phyloP scores from a whole-genome alignment of 345 rosid species.

The Populus tremula region DNA sequence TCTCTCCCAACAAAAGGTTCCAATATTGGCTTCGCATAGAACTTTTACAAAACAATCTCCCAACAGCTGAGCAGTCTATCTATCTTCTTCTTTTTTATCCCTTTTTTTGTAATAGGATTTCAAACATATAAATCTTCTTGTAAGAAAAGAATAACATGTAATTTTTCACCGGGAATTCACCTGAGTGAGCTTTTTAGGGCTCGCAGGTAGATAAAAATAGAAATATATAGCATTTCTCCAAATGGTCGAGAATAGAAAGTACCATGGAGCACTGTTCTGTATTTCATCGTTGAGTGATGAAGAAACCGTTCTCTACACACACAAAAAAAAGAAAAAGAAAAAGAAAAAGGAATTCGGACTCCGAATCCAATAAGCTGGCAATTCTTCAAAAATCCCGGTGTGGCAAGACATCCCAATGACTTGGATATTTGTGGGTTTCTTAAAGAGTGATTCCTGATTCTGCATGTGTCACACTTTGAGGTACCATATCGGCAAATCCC shows the following conservation, averaged over 20 bases:
- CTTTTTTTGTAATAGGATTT: too few relatives aligned
- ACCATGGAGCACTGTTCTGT: not conserved
- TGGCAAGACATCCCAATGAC: not conserved
- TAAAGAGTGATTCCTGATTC: not conserved
- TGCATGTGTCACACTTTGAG: not conserved
- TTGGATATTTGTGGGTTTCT: not conserved
- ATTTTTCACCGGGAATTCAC: too few relatives aligned
- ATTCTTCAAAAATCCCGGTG: not conserved
- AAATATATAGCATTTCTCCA: not conserved
- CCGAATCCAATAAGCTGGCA: not conserved
- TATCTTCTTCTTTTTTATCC: not conserved
- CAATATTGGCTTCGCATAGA: not conserved
- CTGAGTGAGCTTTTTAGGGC: not conserved
- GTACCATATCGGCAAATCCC: not conserved
- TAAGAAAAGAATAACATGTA: too few relatives aligned
- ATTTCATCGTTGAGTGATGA: not conserved
- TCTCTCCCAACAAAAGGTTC: not conserved
- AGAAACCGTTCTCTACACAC: not conserved
- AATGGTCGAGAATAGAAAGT: not conserved
- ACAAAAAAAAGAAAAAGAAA: not conserved
- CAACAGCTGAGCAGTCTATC: not conserved
- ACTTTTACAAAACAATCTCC: not conserved
- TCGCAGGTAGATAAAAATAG: not conserved
- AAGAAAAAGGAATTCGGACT: not conserved
- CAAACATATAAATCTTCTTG: too few relatives aligned